Base-by-base conservation (phyloP, 768 basidiomycete species). In the Podaxis sp. region DNA sequence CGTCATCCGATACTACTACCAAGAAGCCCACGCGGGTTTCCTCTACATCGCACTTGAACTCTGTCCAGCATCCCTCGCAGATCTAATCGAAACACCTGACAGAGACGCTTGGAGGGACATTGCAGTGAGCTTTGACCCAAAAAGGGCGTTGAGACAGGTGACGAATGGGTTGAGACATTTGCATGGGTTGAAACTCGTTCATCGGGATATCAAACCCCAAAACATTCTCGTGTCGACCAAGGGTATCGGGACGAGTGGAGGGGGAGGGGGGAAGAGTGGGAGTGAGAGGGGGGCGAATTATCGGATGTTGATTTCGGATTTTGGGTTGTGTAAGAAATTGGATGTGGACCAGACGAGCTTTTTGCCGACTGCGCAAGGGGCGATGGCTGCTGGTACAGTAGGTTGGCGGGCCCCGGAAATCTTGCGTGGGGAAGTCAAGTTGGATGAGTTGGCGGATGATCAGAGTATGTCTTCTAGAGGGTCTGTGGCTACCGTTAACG, bases 401-500 rank as follows among this genome's bases (percentile, higher is more conserved):
- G 97, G 97, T 1, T 99, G 97, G 94, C 87, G 97, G 4, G 97
- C 97, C 0, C 97, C 97, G 0, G 97, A 99, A 77, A 95, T 98
- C 66, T 76, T 99, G 51, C 81, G 92, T 24, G 96, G 96, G 2
- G 94, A 97, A 59, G 96, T 99, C 61, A 93, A 92, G 73, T 80
- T 98, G 63, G 93, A 97, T 69, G 95, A 96, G 33, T 75, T 84
- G 19, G 76, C 77, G 4, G 87, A 87, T 63, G 88, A 90, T 57
- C 79, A 84, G 63, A 88, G 88, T 12, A 80, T 86, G 63, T 87
- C 84, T 52, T 92, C 88, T 0, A 80, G 84, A 39, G 90, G 87
- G 13, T 90, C 88, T 63, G 82, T 81, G 15, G 79, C 82, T 2
- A 87, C 84, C 11, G 75, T 83, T 19, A 77, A 75, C 11, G 81